Percentiles rank a stretch among this genome's conserved stretches.
These are phyloP conservation scores for Pythium chondricola DNA, from an alignment of 352 stramenopile species.

Conservation along the genomic window DNA sequence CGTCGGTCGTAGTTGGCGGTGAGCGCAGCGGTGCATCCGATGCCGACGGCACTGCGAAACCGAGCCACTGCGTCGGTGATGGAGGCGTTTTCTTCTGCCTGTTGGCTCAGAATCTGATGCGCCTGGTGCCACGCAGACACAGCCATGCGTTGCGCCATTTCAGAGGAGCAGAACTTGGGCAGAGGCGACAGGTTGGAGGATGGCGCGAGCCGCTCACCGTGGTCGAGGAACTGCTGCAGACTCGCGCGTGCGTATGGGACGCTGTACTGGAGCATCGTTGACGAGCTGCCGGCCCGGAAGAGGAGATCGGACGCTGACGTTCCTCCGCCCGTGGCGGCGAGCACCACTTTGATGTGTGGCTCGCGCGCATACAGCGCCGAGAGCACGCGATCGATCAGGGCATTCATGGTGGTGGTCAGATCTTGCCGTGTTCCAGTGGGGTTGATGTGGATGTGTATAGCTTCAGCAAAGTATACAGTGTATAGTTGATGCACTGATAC, in stretches of 20 bases:
- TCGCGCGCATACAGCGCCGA: constrained; percentile 49
- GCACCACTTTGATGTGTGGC: constrained; percentile 44
- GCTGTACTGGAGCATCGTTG: constrained; percentile 62
- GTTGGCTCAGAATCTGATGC: constrained; percentile 28
- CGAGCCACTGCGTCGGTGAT: constrained; percentile 24
- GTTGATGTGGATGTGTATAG: constrained; percentile 4
- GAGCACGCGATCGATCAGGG: constrained; percentile 42
- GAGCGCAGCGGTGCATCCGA: constrained; percentile 69
- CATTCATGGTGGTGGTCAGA: not conserved
- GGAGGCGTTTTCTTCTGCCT: constrained; percentile 22
- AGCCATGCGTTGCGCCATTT: constrained; percentile 64
- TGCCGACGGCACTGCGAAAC: constrained; percentile 38
- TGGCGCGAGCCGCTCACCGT: not conserved
- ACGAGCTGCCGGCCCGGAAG: constrained; percentile 53
- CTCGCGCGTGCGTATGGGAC: constrained; percentile 62
- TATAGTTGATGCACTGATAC: not conserved
- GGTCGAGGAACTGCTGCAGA: constrained; percentile 39
- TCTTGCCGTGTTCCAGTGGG: not conserved
- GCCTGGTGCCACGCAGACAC: constrained; percentile 41
- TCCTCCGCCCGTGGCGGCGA: constrained; percentile 52
- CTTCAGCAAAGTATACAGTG: constrained; percentile 1
- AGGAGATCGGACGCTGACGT: constrained; percentile 35
- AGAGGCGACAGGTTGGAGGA: not conserved
- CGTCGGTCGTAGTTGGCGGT: constrained; percentile 56
- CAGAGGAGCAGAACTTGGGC: constrained; percentile 43